Base-by-base conservation (phyloP, 73 alveolate species). In the Blepharisma stoltei region DNA sequence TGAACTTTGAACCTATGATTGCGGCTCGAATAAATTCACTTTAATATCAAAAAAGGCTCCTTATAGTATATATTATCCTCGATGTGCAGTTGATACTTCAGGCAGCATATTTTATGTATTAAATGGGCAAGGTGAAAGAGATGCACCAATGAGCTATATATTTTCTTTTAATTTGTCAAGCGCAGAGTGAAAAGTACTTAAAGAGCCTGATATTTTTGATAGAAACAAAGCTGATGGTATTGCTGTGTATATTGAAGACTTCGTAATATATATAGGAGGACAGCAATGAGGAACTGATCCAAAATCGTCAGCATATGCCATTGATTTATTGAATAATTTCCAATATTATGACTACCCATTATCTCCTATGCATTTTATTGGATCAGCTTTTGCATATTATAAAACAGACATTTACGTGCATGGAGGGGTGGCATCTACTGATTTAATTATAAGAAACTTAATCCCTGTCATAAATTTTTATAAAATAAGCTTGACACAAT, bases 381-480 rank as follows among this genome's bases (percentile, higher is more conserved):
- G 37, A 11, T 9, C 55, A 18, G 55, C 76, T 44, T 44, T 37
- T n/a, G 60, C 60, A 14, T 69, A 69, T 69, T 69, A 14, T 44
- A 46, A 46, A 14, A 69, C 25, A 3, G 27, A n/a, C 9, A 0
- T 69, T 23, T 69, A 69, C 5, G 65, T 69, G 5, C 27, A 44
- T 69, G 79, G 79, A 3, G 79, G 79, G 4, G 79, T 18, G 0
- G 21, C 37, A 20, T 8, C 18, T 38, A 43, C 14, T 9, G 25
- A 9, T 44, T n/a, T 25, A 18, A 14, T 9, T 20, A 38, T 20
- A 8, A n/a, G 11, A 14, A 11, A 60, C 5, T 14, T 25, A n/a
- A 38, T 60, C 0, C 18, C 18, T 0, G 4, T 14, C 5, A n/a
- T 9, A 9, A 20, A 14, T 5, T 60, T n/a, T 9, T 11, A 8